Evolutionary conservation across 176 grass and related monocot species (phyloP).

Genomic region (Carex littledalei): DNA sequence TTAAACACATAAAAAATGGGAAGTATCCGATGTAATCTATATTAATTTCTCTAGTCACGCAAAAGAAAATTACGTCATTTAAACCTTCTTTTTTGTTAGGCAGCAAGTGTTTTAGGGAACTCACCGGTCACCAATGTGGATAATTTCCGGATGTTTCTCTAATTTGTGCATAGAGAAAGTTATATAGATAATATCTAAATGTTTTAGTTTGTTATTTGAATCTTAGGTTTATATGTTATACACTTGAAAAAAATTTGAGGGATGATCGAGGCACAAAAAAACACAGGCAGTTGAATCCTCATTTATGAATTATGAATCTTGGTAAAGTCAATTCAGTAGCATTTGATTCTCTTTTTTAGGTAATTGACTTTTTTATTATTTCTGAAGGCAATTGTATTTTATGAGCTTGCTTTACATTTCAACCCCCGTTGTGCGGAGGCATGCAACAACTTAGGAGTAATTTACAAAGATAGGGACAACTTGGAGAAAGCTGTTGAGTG

Average conservation of each 20-base stretch:
- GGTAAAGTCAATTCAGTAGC: not conserved
- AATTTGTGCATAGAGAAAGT: not conserved
- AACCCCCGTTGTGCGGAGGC: slow-evolving; percentile 96
- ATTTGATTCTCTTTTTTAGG: not conserved
- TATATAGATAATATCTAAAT: not conserved
- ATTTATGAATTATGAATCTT: not conserved
- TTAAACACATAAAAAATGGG: not conserved
- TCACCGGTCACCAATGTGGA: not conserved
- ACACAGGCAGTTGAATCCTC: not conserved
- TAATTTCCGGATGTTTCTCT: not conserved
- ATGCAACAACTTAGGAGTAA: slow-evolving; percentile 97
- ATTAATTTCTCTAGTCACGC: not conserved
- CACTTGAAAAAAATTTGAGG: not conserved
- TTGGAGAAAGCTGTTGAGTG: slow-evolving; percentile 99
- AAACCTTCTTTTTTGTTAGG: not conserved
- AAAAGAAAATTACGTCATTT: not conserved
- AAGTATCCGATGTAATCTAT: not conserved
- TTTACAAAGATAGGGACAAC: slow-evolving; percentile 99
- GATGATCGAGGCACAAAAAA: not conserved
- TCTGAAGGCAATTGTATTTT: slow-evolving; percentile 94
- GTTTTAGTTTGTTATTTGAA: not conserved
- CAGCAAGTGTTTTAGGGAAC: not conserved
- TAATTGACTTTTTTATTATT: slow-evolving; percentile 16
- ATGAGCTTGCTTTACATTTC: slow-evolving; percentile 97
- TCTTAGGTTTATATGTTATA: not conserved